Percentiles rank a stretch among this genome's conserved stretches.
These are phyloP conservation scores for Calonectria pteridis DNA, from an alignment of 2,329 filamentous ascomycete genomes.

Conservation along the genomic window DNA sequence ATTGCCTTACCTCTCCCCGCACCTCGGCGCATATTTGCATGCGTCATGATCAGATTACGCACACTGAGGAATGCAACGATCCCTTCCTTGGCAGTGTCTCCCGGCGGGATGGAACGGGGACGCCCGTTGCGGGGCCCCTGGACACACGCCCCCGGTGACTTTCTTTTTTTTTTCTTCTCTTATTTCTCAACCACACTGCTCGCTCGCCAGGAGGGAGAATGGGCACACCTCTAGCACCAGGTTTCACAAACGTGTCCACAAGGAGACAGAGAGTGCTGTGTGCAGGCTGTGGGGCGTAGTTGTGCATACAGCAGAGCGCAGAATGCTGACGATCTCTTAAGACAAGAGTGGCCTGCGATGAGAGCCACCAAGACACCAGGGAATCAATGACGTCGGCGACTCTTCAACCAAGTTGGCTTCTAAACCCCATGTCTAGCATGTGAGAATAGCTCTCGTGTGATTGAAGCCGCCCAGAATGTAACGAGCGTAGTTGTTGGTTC, in stretches of 20 bases:
- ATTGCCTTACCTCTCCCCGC: background rate
- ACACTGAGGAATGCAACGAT: conserved; percentile 1
- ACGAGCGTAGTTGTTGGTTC: background rate
- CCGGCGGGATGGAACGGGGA: conserved; percentile 1
- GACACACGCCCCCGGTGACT: background rate
- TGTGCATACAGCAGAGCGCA: background rate
- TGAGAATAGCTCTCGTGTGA: background rate
- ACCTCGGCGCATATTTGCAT: background rate
- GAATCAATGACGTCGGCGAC: background rate
- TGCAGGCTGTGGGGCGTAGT: background rate
- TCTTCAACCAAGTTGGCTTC: background rate
- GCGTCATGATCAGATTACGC: conserved; percentile 12
- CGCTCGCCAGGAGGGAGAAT: background rate
- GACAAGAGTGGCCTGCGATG: background rate
- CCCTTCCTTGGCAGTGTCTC: conserved; percentile 2
- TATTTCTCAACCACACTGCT: background rate
- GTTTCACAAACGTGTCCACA: background rate
- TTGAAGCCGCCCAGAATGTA: background rate
- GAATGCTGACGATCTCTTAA: conserved; percentile 5
- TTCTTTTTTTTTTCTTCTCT: background rate
- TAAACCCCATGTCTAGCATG: background rate
- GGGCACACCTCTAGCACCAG: background rate
- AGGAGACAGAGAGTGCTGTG: background rate
- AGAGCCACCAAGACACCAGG: background rate
- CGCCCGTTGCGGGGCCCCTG: conserved; percentile 6